These are phyloP conservation scores for Diddensiella transvaalensis DNA, from an alignment of 805 yeast species.

Conservation along the genomic window DNA sequence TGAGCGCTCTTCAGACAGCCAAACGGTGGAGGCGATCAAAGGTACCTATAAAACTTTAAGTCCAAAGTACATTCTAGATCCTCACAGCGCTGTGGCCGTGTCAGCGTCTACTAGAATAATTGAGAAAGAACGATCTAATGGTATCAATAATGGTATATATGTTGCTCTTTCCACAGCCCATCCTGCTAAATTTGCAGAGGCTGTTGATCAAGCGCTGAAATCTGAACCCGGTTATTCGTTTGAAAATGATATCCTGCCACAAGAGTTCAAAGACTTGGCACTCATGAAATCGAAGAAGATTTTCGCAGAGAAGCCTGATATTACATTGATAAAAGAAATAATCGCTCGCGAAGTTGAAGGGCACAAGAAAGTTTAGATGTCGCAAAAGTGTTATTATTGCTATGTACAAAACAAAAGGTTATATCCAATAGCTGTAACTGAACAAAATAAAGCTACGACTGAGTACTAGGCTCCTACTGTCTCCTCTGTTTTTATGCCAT, in stretches of 20 bases:
- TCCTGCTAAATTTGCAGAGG: constrained; percentile 97
- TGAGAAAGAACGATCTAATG: constrained; percentile 41
- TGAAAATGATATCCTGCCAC: constrained; percentile 85
- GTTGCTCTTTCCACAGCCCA: constrained; percentile 95
- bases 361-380: constrained; percentile 28
- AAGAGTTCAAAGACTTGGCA: constrained; percentile 71
- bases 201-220: constrained; percentile 76
- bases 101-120: constrained; percentile 67
- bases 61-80: constrained; percentile 81
- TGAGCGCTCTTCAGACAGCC: constrained; percentile 71
- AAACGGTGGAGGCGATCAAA: constrained; percentile 78
- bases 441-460: no score
- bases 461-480: neutral
- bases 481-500: no score
- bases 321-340: constrained; percentile 68
- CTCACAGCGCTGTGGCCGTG: constrained; percentile 95
- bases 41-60: constrained; percentile 54
- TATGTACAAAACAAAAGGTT: neutral
- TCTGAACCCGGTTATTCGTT: constrained; percentile 73
- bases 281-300: constrained; percentile 70
- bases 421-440: no score
- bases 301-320: constrained; percentile 65
- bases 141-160: constrained; percentile 37
- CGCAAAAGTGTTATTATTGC: no score
- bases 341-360: constrained; percentile 68